Conservation (phyloP, 352 stramenopile species). For the Globisporangium takayamanum region DNA sequence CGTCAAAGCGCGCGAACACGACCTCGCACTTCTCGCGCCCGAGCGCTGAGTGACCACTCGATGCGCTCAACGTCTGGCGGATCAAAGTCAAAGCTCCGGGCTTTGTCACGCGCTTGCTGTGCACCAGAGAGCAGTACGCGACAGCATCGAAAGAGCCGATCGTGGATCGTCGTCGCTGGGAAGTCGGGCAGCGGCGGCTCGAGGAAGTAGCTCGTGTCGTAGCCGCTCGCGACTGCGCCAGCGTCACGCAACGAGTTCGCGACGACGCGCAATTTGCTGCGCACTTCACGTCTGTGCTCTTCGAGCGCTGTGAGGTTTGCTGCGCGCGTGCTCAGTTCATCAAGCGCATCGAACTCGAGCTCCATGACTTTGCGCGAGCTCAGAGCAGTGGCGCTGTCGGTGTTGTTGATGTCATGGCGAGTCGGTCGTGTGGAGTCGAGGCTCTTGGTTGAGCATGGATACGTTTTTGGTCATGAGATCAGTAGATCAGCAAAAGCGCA, state of each 20-base stretch:
- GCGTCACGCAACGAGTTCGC: conserved; percentile 34
- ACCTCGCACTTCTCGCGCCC: conserved; percentile 38
- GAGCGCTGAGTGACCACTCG: conserved; percentile 35
- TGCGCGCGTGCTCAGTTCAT: too few relatives aligned
- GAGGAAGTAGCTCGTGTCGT: conserved; percentile 46
- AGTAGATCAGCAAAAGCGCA: too few relatives aligned
- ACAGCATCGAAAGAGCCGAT: conserved; percentile 27
- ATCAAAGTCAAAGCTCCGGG: conserved; percentile 42
- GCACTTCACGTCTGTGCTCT: too few relatives aligned
- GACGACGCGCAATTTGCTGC: conserved; percentile 27
- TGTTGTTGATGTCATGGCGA: too few relatives aligned
- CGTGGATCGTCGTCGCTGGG: conserved; percentile 11
- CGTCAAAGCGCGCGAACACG: conserved; percentile 52
- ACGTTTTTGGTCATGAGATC: not conserved
- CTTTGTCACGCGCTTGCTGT: conserved; percentile 13
- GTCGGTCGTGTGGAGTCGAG: too few relatives aligned
- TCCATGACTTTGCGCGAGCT: too few relatives aligned
- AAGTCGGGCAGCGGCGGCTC: conserved; percentile 21
- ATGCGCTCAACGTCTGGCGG: conserved; percentile 22
- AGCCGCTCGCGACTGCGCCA: conserved; percentile 47
- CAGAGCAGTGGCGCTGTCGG: too few relatives aligned
- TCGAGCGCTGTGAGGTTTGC: too few relatives aligned
- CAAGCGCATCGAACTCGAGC: too few relatives aligned
- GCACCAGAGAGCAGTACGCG: conserved; percentile 13
- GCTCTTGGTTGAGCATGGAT: too few relatives aligned